phyloP scores from a whole-genome alignment of 1,284 basidiomycete species.

The Rhizoctonia solani region DNA sequence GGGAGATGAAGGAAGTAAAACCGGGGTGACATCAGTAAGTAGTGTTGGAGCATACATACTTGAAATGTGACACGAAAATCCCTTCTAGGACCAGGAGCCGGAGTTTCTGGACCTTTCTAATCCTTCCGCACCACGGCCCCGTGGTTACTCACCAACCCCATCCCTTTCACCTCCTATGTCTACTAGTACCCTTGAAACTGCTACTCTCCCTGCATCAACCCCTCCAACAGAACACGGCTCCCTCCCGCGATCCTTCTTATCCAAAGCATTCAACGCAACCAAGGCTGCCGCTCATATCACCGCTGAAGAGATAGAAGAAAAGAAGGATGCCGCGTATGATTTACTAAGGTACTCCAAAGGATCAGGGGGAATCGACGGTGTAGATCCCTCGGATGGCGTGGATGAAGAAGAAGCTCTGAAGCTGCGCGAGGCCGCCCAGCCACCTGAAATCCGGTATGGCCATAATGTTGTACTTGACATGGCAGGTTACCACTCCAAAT shows the following conservation, averaged over 20 bases:
- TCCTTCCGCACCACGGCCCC: constrained; percentile 27
- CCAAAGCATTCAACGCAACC: constrained; percentile 26
- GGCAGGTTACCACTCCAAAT: constrained; percentile 49
- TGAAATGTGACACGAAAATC: too few relatives aligned
- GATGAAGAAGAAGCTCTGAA: constrained; percentile 46
- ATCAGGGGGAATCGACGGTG: constrained; percentile 3
- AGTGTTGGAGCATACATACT: too few relatives aligned
- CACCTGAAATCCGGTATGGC: constrained; percentile 70
- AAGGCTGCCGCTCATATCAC: constrained; percentile 29
- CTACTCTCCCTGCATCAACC: constrained; percentile 16
- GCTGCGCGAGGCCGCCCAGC: constrained; percentile 58
- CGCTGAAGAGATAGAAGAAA: constrained; percentile 30
- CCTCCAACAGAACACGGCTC: constrained; percentile 16
- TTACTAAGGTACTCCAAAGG: constrained; percentile 28
- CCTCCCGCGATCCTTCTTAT: constrained; percentile 19
- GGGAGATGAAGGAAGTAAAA: constrained; percentile 13
- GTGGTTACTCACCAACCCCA: constrained; percentile 32
- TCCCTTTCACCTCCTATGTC: constrained; percentile 32
- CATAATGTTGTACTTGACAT: constrained; percentile 58
- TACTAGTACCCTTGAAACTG: constrained; percentile 26
- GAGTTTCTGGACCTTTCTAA: constrained; percentile 64
- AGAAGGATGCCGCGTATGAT: constrained; percentile 29
- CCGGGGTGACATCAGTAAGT: constrained; percentile 21
- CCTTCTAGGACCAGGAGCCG: constrained; percentile 53
- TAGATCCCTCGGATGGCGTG: constrained; percentile 23